Evolutionary conservation across 306 rosid genomes (phyloP).

Genomic region (Cyamopsis tetragonoloba): DNA sequence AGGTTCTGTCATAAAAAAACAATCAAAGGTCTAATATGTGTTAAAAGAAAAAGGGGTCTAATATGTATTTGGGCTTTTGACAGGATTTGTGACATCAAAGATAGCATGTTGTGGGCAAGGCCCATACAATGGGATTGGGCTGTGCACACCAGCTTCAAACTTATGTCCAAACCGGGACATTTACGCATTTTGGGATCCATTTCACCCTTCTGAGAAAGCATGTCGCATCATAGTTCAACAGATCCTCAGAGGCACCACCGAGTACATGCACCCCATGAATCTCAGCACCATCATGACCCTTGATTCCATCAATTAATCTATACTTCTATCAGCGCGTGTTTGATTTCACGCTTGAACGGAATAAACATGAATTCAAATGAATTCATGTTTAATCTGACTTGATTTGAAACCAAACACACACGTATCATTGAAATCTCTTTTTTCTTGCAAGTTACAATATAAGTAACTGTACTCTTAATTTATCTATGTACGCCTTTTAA

Average conservation of each 20-base stretch:
- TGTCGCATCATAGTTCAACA: slow-evolving; percentile 51
- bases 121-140: slow-evolving; percentile 71
- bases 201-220: slow-evolving; percentile 79
- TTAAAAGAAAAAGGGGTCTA: too few species aligned
- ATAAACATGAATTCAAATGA: too few species aligned
- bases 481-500: not conserved
- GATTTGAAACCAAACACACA: too few species aligned
- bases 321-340: too few species aligned
- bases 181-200: slow-evolving; percentile 81
- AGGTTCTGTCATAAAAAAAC: too few species aligned
- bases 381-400: too few species aligned
- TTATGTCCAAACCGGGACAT: slow-evolving; percentile 64
- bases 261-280: slow-evolving; percentile 81
- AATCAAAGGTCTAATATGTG: too few species aligned
- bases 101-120: slow-evolving; percentile 80
- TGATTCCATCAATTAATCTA: slow-evolving; percentile 39
- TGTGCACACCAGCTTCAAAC: slow-evolving; percentile 60
- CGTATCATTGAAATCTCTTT: too few species aligned
- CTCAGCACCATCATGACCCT: slow-evolving; percentile 64
- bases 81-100: slow-evolving; percentile 61
- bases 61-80: slow-evolving; percentile 21
- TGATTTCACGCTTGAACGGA: too few species aligned
- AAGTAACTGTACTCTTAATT: not conserved
- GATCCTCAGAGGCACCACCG: slow-evolving; percentile 47
- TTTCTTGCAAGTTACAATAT: not conserved